A percentile compares a stretch with the other conserved stretches of the same genome.
phyloP scores from a whole-genome alignment of 2,329 filamentous ascomycete species.

The Hymenoscyphus infarciens region DNA sequence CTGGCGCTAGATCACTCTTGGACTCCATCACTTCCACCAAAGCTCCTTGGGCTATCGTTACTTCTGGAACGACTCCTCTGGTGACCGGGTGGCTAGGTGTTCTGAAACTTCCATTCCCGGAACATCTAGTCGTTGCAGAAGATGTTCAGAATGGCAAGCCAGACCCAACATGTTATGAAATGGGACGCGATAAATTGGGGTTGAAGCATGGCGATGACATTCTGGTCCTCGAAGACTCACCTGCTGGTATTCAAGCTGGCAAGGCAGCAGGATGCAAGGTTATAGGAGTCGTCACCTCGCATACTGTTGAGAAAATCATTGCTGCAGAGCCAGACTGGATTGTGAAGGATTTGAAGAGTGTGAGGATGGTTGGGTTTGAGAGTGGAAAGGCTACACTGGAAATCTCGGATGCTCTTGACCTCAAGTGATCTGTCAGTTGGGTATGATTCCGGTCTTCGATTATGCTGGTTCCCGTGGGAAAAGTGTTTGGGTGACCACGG shows the following conservation, averaged over 20 bases:
- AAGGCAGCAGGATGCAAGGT: slow-evolving; percentile 70
- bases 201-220: slow-evolving; percentile 39
- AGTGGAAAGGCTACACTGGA: slow-evolving; percentile 39
- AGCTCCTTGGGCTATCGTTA: slow-evolving; percentile 76
- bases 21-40: slow-evolving; percentile 57
- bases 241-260: slow-evolving; percentile 63
- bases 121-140: slow-evolving; percentile 69
- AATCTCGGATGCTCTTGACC: slow-evolving; percentile 27
- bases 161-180: slow-evolving; percentile 68
- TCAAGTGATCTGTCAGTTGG: slow-evolving; percentile 15
- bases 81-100: slow-evolving; percentile 70
- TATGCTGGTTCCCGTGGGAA: not conserved
- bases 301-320: slow-evolving; percentile 55
- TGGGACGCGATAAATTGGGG: slow-evolving; percentile 61
- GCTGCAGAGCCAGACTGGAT: slow-evolving; percentile 68
- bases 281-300: slow-evolving; percentile 62
- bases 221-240: slow-evolving; percentile 67
- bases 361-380: slow-evolving; percentile 47
- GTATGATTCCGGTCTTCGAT: not conserved
- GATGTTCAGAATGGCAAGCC: slow-evolving; percentile 74
- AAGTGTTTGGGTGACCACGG: not conserved
- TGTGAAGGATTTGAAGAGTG: slow-evolving; percentile 60
- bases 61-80: slow-evolving; percentile 65
- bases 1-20: slow-evolving; percentile 72
- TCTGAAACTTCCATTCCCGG: slow-evolving; percentile 61